Base-by-base conservation (phyloP, 164 flowering plant genomes). In the Stephania yunnanensis region DNA sequence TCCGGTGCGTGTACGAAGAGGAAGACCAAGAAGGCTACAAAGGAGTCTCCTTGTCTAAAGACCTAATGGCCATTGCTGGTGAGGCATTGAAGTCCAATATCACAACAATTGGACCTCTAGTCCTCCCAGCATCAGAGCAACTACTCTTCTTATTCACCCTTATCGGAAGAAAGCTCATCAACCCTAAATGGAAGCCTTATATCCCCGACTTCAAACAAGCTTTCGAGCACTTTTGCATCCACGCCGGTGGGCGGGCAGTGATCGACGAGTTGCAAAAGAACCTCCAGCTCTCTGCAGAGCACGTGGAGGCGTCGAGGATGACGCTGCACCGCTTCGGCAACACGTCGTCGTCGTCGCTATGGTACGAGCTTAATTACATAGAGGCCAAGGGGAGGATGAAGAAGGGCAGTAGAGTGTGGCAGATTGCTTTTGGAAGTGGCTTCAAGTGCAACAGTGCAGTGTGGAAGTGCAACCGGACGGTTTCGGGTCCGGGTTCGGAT, bases 201-300 rank as follows among this genome's bases (percentile, higher is more conserved):
- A 84, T 90, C 10, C 91, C 91, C 0, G 93, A 87, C 68, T 90
- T 88, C 85, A 88, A 88, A 73, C 87, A 80, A 53, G 90, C 91
- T 0, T 88, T 90, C 75, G 93, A 90, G 75, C 93, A 90, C 79
- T 90, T 90, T 80, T 88, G 93, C 74, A 88, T 90, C 75, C 93
- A 90, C 73, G 91, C 93, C 5, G 93, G 93, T 0, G 93, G 93
- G 0, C 75, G 91, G 0, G 91, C 90, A 0, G 91, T 90, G 45
- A 88, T 90, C 12, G 93, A 89, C 45, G 91, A 90, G 76, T 80
- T 90, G 22, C 90, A 90, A 79, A 86, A 87, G 86, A 86, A 78
- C 52, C 84, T 88, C 7, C 84, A 84, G 82, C 85, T 89, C 11
- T 83, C 86, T 3, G 73, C 83, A 4, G 91, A 87, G 65, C 88